Percentiles rank a stretch among this genome's conserved stretches.
These are phyloP conservation scores for Talaromyces trachyspermus DNA, from an alignment of 495 filamentous ascomycete species.

Conservation along the genomic window DNA sequence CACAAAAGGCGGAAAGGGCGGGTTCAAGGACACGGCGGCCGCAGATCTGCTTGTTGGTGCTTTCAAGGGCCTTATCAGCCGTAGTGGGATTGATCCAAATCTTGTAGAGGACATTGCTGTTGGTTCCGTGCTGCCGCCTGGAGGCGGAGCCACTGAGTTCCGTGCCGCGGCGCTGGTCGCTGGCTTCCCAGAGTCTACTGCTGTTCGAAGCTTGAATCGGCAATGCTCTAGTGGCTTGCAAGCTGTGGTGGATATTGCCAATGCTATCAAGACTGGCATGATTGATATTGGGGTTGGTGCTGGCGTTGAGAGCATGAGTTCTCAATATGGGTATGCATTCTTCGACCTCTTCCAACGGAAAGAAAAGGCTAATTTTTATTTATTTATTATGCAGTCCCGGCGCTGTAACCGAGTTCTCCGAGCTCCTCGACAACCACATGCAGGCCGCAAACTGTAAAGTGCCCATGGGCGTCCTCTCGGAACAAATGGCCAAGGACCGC, in stretches of 20 bases:
- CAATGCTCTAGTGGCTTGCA: slow-evolving; percentile 89
- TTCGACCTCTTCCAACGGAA: background rate
- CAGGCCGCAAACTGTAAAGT: slow-evolving; percentile 95
- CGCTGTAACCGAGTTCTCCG: slow-evolving; percentile 90
- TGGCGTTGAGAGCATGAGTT: slow-evolving; percentile 96
- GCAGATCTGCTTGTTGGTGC: slow-evolving; percentile 81
- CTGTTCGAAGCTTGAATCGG: slow-evolving; percentile 79
- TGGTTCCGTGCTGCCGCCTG: slow-evolving; percentile 83
- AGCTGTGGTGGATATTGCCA: slow-evolving; percentile 87
- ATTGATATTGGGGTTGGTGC: slow-evolving; percentile 93
- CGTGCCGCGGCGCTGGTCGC: slow-evolving; percentile 86
- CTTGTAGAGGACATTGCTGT: slow-evolving; percentile 90
- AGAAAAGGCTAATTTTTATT: slow-evolving; percentile 14
- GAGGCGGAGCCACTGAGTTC: slow-evolving; percentile 95
- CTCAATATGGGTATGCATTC: slow-evolving; percentile 69
- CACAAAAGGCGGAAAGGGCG: slow-evolving; percentile 86
- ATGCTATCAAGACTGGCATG: slow-evolving; percentile 80
- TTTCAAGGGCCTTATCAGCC: slow-evolving; percentile 70
- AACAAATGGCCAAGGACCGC: slow-evolving; percentile 87
- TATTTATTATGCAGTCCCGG: slow-evolving; percentile 46
- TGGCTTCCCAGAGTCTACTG: slow-evolving; percentile 77
- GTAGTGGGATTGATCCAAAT: slow-evolving; percentile 76
- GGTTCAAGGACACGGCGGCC: slow-evolving; percentile 87
- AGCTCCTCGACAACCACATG: slow-evolving; percentile 74
- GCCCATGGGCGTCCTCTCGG: slow-evolving; percentile 90